Evolutionary conservation across 2,329 filamentous ascomycete genomes (phyloP).

Genomic region (Cladosporium sp.): DNA sequence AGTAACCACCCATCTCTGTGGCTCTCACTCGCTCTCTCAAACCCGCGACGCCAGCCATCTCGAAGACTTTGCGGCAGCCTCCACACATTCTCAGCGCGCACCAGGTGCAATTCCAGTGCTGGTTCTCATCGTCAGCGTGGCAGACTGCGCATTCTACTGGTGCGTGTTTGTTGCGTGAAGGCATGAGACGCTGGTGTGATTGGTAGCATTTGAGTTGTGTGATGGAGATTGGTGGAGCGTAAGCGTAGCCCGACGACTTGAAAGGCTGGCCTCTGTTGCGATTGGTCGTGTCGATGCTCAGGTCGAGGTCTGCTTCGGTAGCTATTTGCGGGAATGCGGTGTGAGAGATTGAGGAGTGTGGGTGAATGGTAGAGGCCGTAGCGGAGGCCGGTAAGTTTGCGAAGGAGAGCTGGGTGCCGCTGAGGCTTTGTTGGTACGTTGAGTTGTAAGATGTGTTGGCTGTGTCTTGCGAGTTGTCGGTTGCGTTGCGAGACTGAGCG

Average conservation of each 20-base stretch:
- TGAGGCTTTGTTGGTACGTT: slow-evolving; percentile 22
- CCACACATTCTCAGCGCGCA: slow-evolving; percentile 38
- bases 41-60: slow-evolving; percentile 28
- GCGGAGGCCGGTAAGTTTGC: slow-evolving; percentile 7
- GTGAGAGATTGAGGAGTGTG: slow-evolving; percentile 24
- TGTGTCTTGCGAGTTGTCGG: slow-evolving; percentile 21
- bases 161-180: slow-evolving; percentile 35
- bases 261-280: slow-evolving; percentile 35
- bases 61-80: slow-evolving; percentile 32
- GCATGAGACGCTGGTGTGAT: slow-evolving; percentile 32
- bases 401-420: background rate
- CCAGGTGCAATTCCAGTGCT: slow-evolving; percentile 38
- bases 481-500: slow-evolving; percentile 24
- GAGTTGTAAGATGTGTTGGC: slow-evolving; percentile 7
- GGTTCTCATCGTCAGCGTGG: slow-evolving; percentile 35
- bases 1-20: slow-evolving; percentile 24
- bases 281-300: slow-evolving; percentile 27
- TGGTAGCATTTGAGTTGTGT: slow-evolving; percentile 37
- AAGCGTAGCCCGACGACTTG: slow-evolving; percentile 38
- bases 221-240: slow-evolving; percentile 33
- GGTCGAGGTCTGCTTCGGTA: slow-evolving; percentile 15
- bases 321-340: slow-evolving; percentile 14
- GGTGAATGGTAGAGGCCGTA: slow-evolving; percentile 21
- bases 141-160: slow-evolving; percentile 40
- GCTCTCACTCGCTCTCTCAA: slow-evolving; percentile 28